Percentiles rank a stretch among this genome's conserved stretches.
Conservation (phyloP, 2,329 filamentous ascomycete genomes). For the Aureobasidium sp. region DNA sequence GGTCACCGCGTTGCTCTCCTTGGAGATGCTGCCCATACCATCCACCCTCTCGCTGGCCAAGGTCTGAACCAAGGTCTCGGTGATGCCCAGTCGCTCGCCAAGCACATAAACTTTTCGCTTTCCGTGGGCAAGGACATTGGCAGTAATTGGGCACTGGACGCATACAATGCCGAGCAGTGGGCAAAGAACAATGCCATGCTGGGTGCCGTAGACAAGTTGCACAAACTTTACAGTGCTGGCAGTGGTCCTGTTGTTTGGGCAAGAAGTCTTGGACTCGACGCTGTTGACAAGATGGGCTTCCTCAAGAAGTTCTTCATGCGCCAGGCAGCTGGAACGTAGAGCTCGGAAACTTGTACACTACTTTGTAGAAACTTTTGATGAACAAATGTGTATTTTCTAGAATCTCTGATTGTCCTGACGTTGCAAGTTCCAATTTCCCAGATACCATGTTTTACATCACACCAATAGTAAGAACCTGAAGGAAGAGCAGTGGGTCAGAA, state of each 20-base stretch:
- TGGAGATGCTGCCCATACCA: slow-evolving; percentile 89
- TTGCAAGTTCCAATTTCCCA: background rate
- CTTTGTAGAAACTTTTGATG: background rate
- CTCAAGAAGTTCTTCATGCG: slow-evolving; percentile 84
- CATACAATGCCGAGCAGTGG: slow-evolving; percentile 75
- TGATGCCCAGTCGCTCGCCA: slow-evolving; percentile 71
- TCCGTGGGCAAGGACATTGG: slow-evolving; percentile 83
- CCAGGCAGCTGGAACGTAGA: slow-evolving; percentile 39
- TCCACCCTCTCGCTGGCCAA: slow-evolving; percentile 90
- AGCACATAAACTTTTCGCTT: slow-evolving; percentile 66
- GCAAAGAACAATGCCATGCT: slow-evolving; percentile 68
- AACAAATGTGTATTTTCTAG: background rate
- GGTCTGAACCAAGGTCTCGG: slow-evolving; percentile 89
- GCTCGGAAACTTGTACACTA: background rate
- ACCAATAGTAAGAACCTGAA: no score
- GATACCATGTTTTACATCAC: background rate
- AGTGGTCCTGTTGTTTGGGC: slow-evolving; percentile 72
- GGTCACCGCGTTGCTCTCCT: slow-evolving; percentile 84
- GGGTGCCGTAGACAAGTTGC: slow-evolving; percentile 78
- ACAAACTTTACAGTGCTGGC: slow-evolving; percentile 80
- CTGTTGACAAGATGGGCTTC: slow-evolving; percentile 64
- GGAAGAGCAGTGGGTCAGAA: background rate
- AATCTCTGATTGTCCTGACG: background rate
- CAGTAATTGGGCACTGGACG: slow-evolving; percentile 64
- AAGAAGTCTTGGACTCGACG: slow-evolving; percentile 64